Conservation (phyloP, 1,284 basidiomycete species). For the Pseudozyma thailandica region DNA sequence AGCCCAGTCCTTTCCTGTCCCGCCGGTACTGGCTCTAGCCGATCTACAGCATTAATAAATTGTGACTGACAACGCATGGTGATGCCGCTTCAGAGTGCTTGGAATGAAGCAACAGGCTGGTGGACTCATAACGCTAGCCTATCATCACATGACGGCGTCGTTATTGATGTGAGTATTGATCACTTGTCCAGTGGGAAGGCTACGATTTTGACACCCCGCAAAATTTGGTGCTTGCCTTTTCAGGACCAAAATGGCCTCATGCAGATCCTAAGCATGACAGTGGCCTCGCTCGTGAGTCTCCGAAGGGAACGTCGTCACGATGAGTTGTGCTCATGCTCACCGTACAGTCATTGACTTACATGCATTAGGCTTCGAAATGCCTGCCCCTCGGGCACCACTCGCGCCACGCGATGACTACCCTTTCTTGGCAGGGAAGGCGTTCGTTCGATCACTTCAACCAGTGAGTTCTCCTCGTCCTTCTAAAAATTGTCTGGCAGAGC, state of each 20-base stretch:
- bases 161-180: not conserved
- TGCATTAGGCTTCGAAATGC: not conserved
- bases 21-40: not conserved
- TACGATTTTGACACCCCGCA: too few relatives aligned
- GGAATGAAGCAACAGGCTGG: not conserved
- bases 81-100: not conserved
- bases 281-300: slow-evolving; percentile 17
- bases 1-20: slow-evolving; percentile 1
- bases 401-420: not conserved
- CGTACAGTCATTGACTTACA: not conserved
- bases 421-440: too few relatives aligned
- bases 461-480: not conserved
- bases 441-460: slow-evolving; percentile 13
- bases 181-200: too few relatives aligned
- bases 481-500: not conserved
- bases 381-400: not conserved
- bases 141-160: too few relatives aligned
- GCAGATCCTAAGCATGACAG: slow-evolving; percentile 13
- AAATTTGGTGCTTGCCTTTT: too few relatives aligned
- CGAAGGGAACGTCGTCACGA: not conserved
- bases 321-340: not conserved
- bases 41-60: not conserved
- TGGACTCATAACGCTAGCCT: not conserved
- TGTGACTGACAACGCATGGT: not conserved
- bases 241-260: slow-evolving; percentile 29